phyloP scores from a whole-genome alignment of 176 grass and related monocot species.

The Carex pumila region DNA sequence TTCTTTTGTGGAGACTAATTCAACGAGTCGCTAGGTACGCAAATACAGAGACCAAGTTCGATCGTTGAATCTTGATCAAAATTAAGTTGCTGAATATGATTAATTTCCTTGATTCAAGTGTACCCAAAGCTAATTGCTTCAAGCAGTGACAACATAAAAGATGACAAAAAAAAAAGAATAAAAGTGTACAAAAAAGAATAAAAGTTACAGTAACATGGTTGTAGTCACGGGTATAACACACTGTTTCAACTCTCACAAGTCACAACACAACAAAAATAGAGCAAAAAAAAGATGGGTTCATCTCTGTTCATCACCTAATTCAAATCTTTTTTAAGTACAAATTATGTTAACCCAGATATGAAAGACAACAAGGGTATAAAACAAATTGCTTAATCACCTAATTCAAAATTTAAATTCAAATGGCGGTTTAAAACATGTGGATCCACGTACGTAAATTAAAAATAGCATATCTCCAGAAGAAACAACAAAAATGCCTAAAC shows the following conservation, averaged over 20 bases:
- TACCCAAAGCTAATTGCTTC: neutral
- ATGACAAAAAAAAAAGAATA: neutral
- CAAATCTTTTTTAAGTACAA: neutral
- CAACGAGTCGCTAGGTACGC: too few species aligned
- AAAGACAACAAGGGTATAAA: conserved; percentile 9
- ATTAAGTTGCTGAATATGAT: too few species aligned
- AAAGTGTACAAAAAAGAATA: neutral
- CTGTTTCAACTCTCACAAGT: conserved; percentile 2
- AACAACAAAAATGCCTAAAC: neutral
- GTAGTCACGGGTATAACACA: conserved; percentile 5
- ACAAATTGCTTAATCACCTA: neutral
- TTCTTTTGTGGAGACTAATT: too few species aligned
- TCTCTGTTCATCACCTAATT: neutral
- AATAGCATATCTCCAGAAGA: neutral
- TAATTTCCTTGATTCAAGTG: neutral
- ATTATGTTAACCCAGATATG: neutral
- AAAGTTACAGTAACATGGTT: neutral
- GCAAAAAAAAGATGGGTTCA: neutral
- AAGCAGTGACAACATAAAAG: neutral
- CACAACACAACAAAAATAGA: neutral
- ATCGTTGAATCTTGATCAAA: too few species aligned
- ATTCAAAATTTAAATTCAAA: conserved; percentile 22
- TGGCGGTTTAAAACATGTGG: neutral
- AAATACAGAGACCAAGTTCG: too few species aligned
- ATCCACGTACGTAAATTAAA: neutral